Evolutionary conservation across 495 filamentous ascomycete genomes (phyloP).

Genomic region (Chaetomidium leptoderma): DNA sequence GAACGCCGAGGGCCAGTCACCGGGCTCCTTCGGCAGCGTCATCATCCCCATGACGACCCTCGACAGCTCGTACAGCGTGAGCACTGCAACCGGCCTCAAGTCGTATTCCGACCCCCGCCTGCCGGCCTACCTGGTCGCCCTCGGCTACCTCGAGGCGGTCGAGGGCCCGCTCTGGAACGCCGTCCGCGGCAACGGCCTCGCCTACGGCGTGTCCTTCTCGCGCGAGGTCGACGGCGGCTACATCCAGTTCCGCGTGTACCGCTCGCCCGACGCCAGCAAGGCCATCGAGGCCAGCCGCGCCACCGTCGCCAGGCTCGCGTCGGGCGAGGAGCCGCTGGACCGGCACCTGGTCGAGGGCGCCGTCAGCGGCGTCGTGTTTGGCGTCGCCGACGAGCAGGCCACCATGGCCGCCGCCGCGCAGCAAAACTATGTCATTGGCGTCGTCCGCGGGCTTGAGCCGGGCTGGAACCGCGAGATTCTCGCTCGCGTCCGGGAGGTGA

Average conservation of each 20-base stretch:
- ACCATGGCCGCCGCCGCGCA: conserved; percentile 76
- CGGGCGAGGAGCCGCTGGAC: conserved; percentile 64
- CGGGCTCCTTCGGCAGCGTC: conserved; percentile 66
- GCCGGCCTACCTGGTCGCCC: conserved; percentile 79
- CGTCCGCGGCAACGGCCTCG: conserved; percentile 84
- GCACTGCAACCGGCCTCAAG: conserved; percentile 66
- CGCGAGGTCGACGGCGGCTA: conserved; percentile 73
- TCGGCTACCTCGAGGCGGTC: conserved; percentile 84
- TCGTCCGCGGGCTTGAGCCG: conserved; percentile 68
- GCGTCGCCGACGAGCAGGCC: conserved; percentile 78
- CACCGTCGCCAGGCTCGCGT: conserved; percentile 53
- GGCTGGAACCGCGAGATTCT: conserved; percentile 76
- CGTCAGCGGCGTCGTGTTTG: conserved; percentile 79
- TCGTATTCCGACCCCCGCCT: conserved; percentile 71
- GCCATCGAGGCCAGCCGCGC: conserved; percentile 73
- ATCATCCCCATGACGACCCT: conserved; percentile 88
- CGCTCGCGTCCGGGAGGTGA: conserved; percentile 68
- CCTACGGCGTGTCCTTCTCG: conserved; percentile 76
- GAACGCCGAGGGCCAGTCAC: conserved; percentile 63
- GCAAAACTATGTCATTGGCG: conserved; percentile 75
- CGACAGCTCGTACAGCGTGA: conserved; percentile 84
- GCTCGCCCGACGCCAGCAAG: conserved; percentile 83
- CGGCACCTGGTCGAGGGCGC: conserved; percentile 82
- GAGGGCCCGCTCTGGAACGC: conserved; percentile 94
- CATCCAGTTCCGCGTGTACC: conserved; percentile 76